These are phyloP conservation scores for Cordyceps fumosorosea DNA, from an alignment of 2,329 filamentous ascomycete species.

Conservation along the genomic window DNA sequence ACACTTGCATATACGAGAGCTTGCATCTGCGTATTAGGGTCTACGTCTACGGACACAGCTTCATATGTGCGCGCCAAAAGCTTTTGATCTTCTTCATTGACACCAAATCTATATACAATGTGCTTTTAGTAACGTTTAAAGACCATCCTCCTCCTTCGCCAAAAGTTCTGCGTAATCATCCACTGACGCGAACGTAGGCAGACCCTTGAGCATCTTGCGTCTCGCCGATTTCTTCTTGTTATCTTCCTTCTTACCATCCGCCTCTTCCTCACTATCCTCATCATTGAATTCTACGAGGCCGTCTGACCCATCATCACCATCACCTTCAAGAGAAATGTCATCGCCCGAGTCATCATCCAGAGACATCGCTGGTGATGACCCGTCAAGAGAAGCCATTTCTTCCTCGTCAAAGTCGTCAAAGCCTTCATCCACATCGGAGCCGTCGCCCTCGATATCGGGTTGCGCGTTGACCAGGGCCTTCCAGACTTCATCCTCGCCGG, in stretches of 20 bases:
- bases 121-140: slow-evolving; percentile 18
- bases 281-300: slow-evolving; percentile 37
- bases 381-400: slow-evolving; percentile 43
- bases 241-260: slow-evolving; percentile 22
- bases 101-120: slow-evolving; percentile 1
- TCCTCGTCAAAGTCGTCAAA: slow-evolving; percentile 44
- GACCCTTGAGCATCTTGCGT: slow-evolving; percentile 76
- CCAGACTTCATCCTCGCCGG: slow-evolving; percentile 79
- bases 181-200: slow-evolving; percentile 87
- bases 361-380: slow-evolving; percentile 28
- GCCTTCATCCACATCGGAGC: slow-evolving; percentile 47
- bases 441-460: slow-evolving; percentile 54
- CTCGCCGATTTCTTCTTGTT: slow-evolving; percentile 42
- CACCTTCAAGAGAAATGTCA: slow-evolving; percentile 38
- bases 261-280: slow-evolving; percentile 58
- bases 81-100: not conserved
- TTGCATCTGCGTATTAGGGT: not conserved
- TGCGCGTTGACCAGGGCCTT: slow-evolving; percentile 77
- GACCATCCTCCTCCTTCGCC: slow-evolving; percentile 59
- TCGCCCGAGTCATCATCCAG: slow-evolving; percentile 35
- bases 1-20: too few relatives aligned
- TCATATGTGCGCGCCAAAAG: not conserved
- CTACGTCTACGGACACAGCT: not conserved
- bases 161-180: slow-evolving; percentile 91
- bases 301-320: slow-evolving; percentile 27